Base-by-base conservation (phyloP, 2,329 filamentous ascomycete species). In the Hypoxylon sp. region DNA sequence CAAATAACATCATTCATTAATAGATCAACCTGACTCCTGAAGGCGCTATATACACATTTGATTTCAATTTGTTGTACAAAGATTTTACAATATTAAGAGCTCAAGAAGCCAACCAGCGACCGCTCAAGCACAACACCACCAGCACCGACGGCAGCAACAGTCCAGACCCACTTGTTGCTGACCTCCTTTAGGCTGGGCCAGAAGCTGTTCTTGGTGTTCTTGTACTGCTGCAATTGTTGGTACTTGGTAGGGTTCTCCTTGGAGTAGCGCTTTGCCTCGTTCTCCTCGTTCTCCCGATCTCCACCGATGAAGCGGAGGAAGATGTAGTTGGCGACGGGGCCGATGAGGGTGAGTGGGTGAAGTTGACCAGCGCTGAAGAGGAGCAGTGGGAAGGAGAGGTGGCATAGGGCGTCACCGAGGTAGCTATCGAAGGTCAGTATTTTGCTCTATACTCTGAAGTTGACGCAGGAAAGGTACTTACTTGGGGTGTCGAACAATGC, bases 401-500 rank as follows among this genome's bases (percentile, higher is more conserved):
- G 83, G 7, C 82, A 74, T 3, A 86, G 71, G 2, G 78, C 73
- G 48, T 84, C 82, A 2, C 82, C 82, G n/a, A 85, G 76, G 62
- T 84, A 85, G 69, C 81, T 83, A 40, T 47, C 2, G 26, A 21
- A 7, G 6, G 9, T 51, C 17, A 55, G 47, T 5, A 19, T 16
- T 16, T 21, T 31, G 5, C 31, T 19, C 5, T n/a, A 13, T 2
- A 27, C 21, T 11, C n/a, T 36, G 21, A 23, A 40, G 15, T 8
- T 17, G 6, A 25, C 9, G 5, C 12, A n/a, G n/a, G n/a, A 4
- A 38, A n/a, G 26, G n/a, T n/a, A 71, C 78, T 66, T 71, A 84
- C 81, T 85, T 85, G 0, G 82, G 82, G 68, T 85, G 81, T 37
- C 83, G 71, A 17, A 84, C 81, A 21, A 85, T 75, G 59, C 79